Conservation (phyloP, 108 stramenopile species). For the Seminavis robusta region DNA sequence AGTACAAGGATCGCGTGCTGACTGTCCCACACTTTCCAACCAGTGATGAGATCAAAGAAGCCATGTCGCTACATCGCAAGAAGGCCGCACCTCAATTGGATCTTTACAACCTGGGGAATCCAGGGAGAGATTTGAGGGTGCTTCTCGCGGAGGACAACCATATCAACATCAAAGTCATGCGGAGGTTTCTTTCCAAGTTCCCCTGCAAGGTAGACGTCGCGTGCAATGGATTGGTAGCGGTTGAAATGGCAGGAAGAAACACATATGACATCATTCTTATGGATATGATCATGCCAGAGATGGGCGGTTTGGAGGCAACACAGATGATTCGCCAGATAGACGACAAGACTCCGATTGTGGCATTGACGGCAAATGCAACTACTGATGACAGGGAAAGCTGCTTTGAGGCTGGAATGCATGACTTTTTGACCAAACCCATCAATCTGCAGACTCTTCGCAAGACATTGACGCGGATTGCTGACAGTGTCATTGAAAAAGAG, state of each 20-base stretch:
- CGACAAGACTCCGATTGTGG: slow-evolving; percentile 36
- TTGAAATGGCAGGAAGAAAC: slow-evolving; percentile 12
- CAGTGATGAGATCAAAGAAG: no score
- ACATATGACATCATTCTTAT: slow-evolving; percentile 34
- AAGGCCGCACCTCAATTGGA: no score
- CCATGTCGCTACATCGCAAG: no score
- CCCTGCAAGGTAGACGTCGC: slow-evolving; percentile 24
- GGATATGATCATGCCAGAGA: slow-evolving; percentile 49
- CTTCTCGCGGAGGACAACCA: slow-evolving; percentile 58
- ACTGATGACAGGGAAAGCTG: slow-evolving; percentile 6
- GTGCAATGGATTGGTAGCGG: slow-evolving; percentile 29
- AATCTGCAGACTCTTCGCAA: no score
- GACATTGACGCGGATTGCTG: no score
- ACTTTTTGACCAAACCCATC: slow-evolving; percentile 29
- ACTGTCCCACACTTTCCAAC: no score
- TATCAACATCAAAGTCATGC: slow-evolving; percentile 38
- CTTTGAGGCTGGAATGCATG: slow-evolving; percentile 22
- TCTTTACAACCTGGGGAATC: no score
- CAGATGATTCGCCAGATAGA: slow-evolving; percentile 27
- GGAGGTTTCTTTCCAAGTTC: slow-evolving; percentile 32
- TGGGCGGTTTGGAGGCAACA: slow-evolving; percentile 51
- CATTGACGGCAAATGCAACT: slow-evolving; percentile 40
- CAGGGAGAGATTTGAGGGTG: slow-evolving; percentile 12
- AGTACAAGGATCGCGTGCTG: no score
- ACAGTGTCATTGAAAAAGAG: no score